A percentile compares a stretch with the other conserved stretches of the same genome.
Evolutionary conservation across 179 eudicot species (phyloP).

Genomic region (Amaranthus tricolor): DNA sequence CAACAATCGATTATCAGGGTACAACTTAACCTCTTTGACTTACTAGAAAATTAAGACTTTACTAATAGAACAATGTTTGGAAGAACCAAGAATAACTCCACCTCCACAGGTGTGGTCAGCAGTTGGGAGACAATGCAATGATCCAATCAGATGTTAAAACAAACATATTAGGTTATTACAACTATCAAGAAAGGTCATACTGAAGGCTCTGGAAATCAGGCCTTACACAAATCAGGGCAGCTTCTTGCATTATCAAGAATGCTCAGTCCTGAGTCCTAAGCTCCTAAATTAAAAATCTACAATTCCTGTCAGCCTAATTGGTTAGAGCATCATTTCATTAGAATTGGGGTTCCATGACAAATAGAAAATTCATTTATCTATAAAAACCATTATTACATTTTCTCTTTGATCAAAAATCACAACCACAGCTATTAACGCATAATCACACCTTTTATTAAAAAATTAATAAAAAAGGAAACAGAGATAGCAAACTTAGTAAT

Average conservation of each 20-base stretch:
- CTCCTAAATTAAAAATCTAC: neutral
- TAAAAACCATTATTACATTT: neutral
- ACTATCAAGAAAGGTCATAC: neutral
- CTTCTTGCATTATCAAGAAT: neutral
- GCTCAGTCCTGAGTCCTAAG: neutral
- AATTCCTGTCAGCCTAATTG: neutral
- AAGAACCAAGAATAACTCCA: neutral
- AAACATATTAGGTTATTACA: neutral
- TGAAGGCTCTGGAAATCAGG: neutral
- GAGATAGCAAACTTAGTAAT: neutral
- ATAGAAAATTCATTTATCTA: neutral
- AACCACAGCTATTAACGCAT: neutral
- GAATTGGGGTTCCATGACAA: neutral
- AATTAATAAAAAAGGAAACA: neutral
- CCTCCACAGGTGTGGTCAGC: neutral
- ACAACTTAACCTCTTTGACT: neutral
- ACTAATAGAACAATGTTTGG: neutral
- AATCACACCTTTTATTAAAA: neutral
- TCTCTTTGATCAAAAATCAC: neutral
- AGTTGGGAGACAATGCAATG: too few species aligned
- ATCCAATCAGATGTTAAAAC: neutral
- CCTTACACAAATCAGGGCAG: neutral
- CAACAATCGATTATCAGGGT: neutral
- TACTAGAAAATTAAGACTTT: neutral
- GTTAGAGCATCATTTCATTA: neutral